Percentiles rank a stretch among this genome's conserved stretches.
Evolutionary conservation across 345 rosid genomes (phyloP).

Genomic region (Turnera subulata): DNA sequence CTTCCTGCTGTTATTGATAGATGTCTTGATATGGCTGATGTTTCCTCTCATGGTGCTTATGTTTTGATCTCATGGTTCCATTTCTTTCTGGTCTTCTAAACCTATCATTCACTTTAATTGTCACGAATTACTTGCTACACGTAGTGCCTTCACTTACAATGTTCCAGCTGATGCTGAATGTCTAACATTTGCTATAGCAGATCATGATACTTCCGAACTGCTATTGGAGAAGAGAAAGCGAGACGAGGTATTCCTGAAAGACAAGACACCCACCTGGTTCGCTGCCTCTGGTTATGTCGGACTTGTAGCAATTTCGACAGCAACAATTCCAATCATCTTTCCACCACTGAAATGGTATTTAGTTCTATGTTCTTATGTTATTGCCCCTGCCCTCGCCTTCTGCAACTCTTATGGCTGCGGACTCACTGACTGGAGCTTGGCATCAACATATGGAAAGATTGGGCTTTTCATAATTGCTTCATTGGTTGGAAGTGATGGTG

Average conservation of each 20-base stretch:
- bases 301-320: slow-evolving; percentile 85
- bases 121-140: no score
- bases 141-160: no score
- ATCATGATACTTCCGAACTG: slow-evolving; percentile 44
- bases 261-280: slow-evolving; percentile 66
- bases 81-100: no score
- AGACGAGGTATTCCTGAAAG: slow-evolving; percentile 71
- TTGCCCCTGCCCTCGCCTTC: slow-evolving; percentile 91
- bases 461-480: slow-evolving; percentile 89
- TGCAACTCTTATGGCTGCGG: slow-evolving; percentile 91
- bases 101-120: no score
- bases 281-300: slow-evolving; percentile 83
- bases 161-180: no score
- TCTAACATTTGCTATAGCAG: slow-evolving; percentile 26
- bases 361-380: slow-evolving; percentile 68
- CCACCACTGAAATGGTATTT: slow-evolving; percentile 88
- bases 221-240: slow-evolving; percentile 52
- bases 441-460: slow-evolving; percentile 87
- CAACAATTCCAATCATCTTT: slow-evolving; percentile 61
- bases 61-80: no score
- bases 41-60: no score
- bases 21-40: slow-evolving; percentile 1
- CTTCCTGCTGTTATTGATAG: no score
- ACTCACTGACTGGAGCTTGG: slow-evolving; percentile 77
- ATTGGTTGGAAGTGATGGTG: slow-evolving; percentile 70